Percentiles rank a stretch among this genome's conserved stretches.
Conservation (phyloP, 73 alveolate genomes). For the Stentor coeruleus region DNA sequence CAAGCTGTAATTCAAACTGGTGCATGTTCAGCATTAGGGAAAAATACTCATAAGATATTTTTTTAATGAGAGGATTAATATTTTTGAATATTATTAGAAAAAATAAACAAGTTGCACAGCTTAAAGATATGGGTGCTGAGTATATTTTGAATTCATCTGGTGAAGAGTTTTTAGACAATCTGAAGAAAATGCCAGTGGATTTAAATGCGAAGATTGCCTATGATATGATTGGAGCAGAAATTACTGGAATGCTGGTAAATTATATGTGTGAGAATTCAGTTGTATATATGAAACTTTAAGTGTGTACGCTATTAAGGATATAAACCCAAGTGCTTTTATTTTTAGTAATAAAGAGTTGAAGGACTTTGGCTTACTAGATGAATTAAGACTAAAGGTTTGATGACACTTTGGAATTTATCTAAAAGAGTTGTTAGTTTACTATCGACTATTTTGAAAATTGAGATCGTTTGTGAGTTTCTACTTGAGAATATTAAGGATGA, state of each 20-base stretch:
- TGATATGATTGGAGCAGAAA: slow-evolving; percentile 59
- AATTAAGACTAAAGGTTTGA: slow-evolving; percentile 9
- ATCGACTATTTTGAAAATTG: neutral
- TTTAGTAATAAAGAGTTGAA: slow-evolving; percentile 52
- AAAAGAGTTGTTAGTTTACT: neutral
- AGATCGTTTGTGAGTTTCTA: neutral
- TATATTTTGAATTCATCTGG: slow-evolving; percentile 47
- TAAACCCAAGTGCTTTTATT: slow-evolving; percentile 46
- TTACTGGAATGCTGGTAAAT: slow-evolving; percentile 37
- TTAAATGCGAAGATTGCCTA: slow-evolving; percentile 42
- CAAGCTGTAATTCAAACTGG: slow-evolving; percentile 47
- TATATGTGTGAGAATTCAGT: slow-evolving; percentile 31
- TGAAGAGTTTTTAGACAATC: slow-evolving; percentile 29
- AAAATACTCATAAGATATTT: slow-evolving; percentile 31
- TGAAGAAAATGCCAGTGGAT: slow-evolving; percentile 30
- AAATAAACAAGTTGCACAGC: slow-evolving; percentile 40
- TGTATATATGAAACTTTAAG: slow-evolving; percentile 55
- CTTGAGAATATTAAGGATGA: neutral
- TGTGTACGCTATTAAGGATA: slow-evolving; percentile 44
- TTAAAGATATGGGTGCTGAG: slow-evolving; percentile 28
- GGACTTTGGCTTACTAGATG: slow-evolving; percentile 46
- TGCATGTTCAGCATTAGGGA: slow-evolving; percentile 50
- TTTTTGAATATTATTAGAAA: slow-evolving; percentile 57
- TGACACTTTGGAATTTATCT: neutral
- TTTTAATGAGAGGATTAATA: slow-evolving; percentile 29